These are phyloP conservation scores for Metschnikowia picachoensis DNA, from an alignment of 805 yeast species.

Conservation along the genomic window DNA sequence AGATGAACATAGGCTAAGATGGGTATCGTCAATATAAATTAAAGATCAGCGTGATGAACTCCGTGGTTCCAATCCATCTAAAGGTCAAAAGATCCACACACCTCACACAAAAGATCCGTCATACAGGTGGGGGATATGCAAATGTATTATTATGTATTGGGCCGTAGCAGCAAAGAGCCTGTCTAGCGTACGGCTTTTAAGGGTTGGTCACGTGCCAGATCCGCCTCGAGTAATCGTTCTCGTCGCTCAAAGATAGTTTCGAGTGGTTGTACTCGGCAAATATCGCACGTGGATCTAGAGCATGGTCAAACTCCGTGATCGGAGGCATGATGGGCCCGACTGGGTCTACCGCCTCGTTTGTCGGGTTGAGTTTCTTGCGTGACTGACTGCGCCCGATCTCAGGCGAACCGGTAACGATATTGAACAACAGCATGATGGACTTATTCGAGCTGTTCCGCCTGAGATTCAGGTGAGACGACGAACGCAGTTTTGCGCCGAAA, in stretches of 20 bases:
- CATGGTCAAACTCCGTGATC: constrained; percentile 22
- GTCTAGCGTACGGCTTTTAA: neutral
- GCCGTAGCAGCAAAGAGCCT: too few species aligned
- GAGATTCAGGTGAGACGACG: constrained; percentile 14
- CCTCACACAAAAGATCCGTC: too few species aligned
- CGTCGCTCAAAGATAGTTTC: constrained; percentile 16
- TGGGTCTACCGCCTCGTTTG: constrained; percentile 12
- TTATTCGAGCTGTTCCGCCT: constrained; percentile 35
- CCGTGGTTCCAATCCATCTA: too few species aligned
- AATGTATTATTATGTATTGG: too few species aligned
- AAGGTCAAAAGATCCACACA: too few species aligned
- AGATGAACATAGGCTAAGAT: too few species aligned
- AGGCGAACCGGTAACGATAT: constrained; percentile 11
- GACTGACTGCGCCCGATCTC: constrained; percentile 28
- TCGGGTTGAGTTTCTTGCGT: constrained; percentile 26
- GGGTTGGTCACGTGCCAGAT: constrained; percentile 21
- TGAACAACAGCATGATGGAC: constrained; percentile 29
- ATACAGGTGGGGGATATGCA: too few species aligned
- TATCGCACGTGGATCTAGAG: constrained; percentile 17
- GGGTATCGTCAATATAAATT: too few species aligned
- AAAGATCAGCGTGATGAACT: too few species aligned
- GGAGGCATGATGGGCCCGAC: constrained; percentile 30
- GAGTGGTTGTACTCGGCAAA: constrained; percentile 15
- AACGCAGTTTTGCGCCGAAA: constrained; percentile 10
- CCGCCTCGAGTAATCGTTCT: constrained; percentile 18